Conservation (phyloP, 2,329 filamentous ascomycete species). For the Claviceps africana region DNA sequence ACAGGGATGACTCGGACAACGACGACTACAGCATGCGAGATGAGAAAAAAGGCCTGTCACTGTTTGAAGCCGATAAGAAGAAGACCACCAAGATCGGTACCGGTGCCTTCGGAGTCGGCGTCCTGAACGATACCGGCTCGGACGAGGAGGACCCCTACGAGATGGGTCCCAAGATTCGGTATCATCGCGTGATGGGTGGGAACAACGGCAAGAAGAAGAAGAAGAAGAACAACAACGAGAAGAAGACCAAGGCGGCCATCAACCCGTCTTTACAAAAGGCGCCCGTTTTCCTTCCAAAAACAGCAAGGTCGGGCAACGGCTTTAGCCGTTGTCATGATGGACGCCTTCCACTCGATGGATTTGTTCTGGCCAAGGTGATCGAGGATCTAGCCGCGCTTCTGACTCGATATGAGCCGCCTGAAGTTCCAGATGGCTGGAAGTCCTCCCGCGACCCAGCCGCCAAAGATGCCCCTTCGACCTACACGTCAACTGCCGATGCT, state of each 20-base stretch:
- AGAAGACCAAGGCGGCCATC: constrained; percentile 29
- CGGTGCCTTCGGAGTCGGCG: constrained; percentile 71
- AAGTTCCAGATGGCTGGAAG: constrained; percentile 62
- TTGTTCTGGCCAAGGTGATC: constrained; percentile 50
- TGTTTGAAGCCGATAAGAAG: constrained; percentile 25
- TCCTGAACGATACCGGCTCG: constrained; percentile 84
- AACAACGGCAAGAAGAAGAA: constrained; percentile 80
- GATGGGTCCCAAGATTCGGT: constrained; percentile 79
- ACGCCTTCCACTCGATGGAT: constrained; percentile 64
- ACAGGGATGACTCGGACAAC: constrained; percentile 33
- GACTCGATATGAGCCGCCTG: constrained; percentile 44
- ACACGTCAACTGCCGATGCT: constrained; percentile 59
- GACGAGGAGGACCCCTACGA: constrained; percentile 93
- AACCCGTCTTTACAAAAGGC: constrained; percentile 53
- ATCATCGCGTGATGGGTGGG: constrained; percentile 67
- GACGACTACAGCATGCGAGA: constrained; percentile 4
- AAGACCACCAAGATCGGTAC: constrained; percentile 36
- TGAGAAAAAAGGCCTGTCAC: constrained; percentile 5
- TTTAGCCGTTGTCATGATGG: constrained; percentile 66
- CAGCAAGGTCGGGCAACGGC: constrained; percentile 15
- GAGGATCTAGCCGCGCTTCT: constrained; percentile 19
- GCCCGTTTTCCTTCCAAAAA: constrained; percentile 62
- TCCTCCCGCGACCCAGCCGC: constrained; percentile 34
- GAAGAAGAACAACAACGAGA: constrained; percentile 60
- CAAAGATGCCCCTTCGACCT: constrained; percentile 16